Evolutionary conservation across 2,329 filamentous ascomycete genomes (phyloP).

Genomic region (Magnaporthiopsis rhizophila): DNA sequence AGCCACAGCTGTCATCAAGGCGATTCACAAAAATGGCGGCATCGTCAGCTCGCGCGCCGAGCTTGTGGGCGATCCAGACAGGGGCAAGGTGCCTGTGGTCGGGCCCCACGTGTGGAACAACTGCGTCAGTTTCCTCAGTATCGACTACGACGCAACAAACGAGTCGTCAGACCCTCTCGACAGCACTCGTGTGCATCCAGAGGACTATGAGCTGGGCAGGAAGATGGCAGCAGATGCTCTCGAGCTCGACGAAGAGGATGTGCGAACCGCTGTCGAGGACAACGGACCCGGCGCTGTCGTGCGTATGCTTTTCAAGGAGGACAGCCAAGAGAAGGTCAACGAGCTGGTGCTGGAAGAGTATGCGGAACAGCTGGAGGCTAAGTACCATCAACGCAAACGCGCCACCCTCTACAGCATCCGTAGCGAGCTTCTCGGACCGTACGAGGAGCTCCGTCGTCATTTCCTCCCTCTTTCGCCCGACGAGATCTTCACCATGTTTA

Average conservation of each 20-base stretch:
- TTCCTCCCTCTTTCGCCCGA: slow-evolving; percentile 64
- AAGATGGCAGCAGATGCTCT: slow-evolving; percentile 98
- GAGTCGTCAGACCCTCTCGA: slow-evolving; percentile 84
- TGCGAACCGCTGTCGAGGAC: slow-evolving; percentile 88
- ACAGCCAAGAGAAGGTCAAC: slow-evolving; percentile 90
- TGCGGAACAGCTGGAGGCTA: slow-evolving; percentile 85
- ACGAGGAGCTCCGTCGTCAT: slow-evolving; percentile 83
- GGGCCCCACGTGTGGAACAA: slow-evolving; percentile 92
- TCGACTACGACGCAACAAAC: slow-evolving; percentile 78
- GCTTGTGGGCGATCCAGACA: slow-evolving; percentile 79
- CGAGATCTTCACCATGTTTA: slow-evolving; percentile 93
- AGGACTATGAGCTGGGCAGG: slow-evolving; percentile 94
- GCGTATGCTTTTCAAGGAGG: slow-evolving; percentile 88
- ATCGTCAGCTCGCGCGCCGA: slow-evolving; percentile 77
- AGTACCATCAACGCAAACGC: slow-evolving; percentile 89
- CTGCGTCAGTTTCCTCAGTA: slow-evolving; percentile 89
- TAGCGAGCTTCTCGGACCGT: slow-evolving; percentile 83
- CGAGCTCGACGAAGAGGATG: slow-evolving; percentile 94
- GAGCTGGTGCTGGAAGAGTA: slow-evolving; percentile 96
- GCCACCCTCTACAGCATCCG: slow-evolving; percentile 95
- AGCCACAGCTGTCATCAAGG: slow-evolving; percentile 75
- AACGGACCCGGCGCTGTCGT: slow-evolving; percentile 86
- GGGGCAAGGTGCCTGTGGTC: slow-evolving; percentile 69
- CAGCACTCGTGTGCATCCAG: slow-evolving; percentile 93
- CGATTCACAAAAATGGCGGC: slow-evolving; percentile 86